Conservation (phyloP, 1,139 yeast species). For the Diutina catenulata region DNA sequence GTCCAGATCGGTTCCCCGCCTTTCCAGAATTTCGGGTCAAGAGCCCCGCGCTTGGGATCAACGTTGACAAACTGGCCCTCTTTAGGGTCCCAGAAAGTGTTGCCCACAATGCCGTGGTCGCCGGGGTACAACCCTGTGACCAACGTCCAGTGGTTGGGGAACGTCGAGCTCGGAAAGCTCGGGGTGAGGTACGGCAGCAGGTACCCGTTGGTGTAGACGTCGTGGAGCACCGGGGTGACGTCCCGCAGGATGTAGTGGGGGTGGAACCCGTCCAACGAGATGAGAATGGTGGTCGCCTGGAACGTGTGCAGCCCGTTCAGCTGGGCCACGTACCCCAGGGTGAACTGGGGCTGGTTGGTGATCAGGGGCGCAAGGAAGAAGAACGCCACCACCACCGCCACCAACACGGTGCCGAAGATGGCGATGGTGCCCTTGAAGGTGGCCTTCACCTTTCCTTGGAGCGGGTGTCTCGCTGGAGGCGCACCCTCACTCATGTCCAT, state of each 20-base stretch:
- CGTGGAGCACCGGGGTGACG: conserved; percentile 61
- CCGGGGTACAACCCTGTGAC: conserved; percentile 79
- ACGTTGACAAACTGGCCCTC: conserved; percentile 52
- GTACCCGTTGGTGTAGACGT: conserved; percentile 38
- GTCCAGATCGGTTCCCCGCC: conserved; percentile 89
- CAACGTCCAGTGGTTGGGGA: conserved; percentile 87
- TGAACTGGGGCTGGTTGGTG: neutral
- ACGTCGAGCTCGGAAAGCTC: conserved; percentile 79
- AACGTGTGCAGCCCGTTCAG: conserved; percentile 65
- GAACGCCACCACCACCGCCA: conserved; percentile 6
- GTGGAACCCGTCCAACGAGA: conserved; percentile 83
- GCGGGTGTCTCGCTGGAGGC: neutral
- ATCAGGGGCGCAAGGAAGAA: conserved; percentile 5
- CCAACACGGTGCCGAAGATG: neutral
- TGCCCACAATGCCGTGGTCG: conserved; percentile 81
- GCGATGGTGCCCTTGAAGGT: neutral
- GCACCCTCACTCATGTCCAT: neutral
- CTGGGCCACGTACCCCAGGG: conserved; percentile 15
- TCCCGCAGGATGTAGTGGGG: conserved; percentile 70
- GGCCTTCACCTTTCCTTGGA: neutral
- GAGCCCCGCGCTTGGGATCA: conserved; percentile 37
- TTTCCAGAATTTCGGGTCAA: conserved; percentile 58
- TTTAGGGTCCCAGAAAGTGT: conserved; percentile 61
- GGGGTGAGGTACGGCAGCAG: conserved; percentile 83
- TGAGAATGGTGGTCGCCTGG: conserved; percentile 64